Conservation (phyloP, 257 asterid species). For the Primulina tabacum region DNA sequence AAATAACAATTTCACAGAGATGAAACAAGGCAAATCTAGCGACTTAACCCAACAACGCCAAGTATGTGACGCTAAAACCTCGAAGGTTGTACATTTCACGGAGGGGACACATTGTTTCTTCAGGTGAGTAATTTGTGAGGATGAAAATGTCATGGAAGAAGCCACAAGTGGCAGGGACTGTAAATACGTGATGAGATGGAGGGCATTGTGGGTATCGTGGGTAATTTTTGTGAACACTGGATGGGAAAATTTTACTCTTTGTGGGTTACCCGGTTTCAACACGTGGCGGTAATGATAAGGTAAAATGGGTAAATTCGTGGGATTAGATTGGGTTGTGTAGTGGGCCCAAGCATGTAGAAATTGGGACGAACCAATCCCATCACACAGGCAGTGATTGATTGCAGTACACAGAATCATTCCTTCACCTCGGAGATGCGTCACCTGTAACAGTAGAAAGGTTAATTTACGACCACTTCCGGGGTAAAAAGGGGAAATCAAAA, state of each 20-base stretch:
- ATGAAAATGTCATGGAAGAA: slow-evolving; percentile 50
- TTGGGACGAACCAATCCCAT: slow-evolving; percentile 78
- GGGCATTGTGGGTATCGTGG: slow-evolving; percentile 13
- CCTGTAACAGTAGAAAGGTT: slow-evolving; percentile 34
- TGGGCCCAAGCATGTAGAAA: slow-evolving; percentile 89
- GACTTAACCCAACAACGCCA: slow-evolving; percentile 87
- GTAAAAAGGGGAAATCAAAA: neutral
- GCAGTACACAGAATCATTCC: slow-evolving; percentile 74
- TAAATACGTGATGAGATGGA: slow-evolving; percentile 39
- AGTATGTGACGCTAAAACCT: slow-evolving; percentile 65
- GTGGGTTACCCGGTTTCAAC: slow-evolving; percentile 55
- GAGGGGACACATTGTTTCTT: slow-evolving; percentile 60
- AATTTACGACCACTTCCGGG: neutral
- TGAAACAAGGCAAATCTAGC: slow-evolving; percentile 35
- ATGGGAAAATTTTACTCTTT: slow-evolving; percentile 38
- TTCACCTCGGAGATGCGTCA: slow-evolving; percentile 66
- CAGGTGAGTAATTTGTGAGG: slow-evolving; percentile 52
- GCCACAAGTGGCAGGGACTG: slow-evolving; percentile 61
- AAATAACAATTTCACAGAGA: slow-evolving; percentile 52
- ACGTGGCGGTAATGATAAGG: slow-evolving; percentile 72
- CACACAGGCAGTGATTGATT: slow-evolving; percentile 73
- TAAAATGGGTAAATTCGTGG: slow-evolving; percentile 23
- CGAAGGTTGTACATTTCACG: slow-evolving; percentile 69
- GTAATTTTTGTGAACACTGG: slow-evolving; percentile 39
- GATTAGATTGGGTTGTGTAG: slow-evolving; percentile 29